These are phyloP conservation scores for Colletotrichum viniferum DNA, from an alignment of 2,329 filamentous ascomycete genomes.

Conservation along the genomic window DNA sequence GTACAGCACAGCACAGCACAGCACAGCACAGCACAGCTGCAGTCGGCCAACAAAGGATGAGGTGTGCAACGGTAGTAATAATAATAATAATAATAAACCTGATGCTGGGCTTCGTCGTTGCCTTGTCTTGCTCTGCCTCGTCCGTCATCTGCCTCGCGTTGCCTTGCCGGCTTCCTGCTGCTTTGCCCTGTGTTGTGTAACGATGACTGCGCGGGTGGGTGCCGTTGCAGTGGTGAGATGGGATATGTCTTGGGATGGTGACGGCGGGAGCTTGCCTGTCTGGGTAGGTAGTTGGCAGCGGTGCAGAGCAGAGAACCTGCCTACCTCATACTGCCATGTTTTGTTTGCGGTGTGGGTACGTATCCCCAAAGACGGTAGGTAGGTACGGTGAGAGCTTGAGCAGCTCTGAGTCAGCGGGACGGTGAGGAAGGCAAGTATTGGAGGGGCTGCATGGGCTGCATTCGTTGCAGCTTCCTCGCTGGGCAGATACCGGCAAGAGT, in stretches of 20 bases:
- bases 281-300: neutral
- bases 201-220: neutral
- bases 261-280: neutral
- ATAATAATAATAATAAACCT: conserved; percentile 4
- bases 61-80: neutral
- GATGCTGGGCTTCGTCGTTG: neutral
- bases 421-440: neutral
- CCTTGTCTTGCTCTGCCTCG: neutral
- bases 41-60: neutral
- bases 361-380: neutral
- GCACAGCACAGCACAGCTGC: neutral
- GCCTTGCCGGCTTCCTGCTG: conserved; percentile 2
- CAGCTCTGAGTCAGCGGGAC: neutral
- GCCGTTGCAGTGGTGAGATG: neutral
- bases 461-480: neutral
- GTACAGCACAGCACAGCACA: neutral
- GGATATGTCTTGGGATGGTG: neutral
- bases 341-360: neutral
- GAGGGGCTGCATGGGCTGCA: neutral
- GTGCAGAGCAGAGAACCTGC: neutral
- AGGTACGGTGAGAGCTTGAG: neutral
- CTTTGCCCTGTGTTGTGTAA: neutral
- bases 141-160: neutral
- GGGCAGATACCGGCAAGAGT: too few relatives aligned
- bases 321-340: neutral